Evolutionary conservation across 371 early-diverging fungal genomes (phyloP).

Genomic region (Capillidium rhysosporum): DNA sequence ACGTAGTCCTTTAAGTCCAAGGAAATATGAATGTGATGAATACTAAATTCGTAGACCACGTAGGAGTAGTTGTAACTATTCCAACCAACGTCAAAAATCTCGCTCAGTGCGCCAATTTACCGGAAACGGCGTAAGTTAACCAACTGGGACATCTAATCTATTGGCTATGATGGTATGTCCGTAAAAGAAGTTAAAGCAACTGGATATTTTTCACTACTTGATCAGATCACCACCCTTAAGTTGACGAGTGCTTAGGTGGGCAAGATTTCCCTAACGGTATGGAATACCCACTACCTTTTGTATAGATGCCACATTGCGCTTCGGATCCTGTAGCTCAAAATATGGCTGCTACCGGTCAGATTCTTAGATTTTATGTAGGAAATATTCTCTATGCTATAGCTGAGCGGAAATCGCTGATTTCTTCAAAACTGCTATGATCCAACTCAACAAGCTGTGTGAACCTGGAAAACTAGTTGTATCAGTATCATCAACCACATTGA

Average conservation of each 20-base stretch:
- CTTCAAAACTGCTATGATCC: slow-evolving; percentile 69
- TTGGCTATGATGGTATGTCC: slow-evolving; percentile 77
- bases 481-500: slow-evolving; percentile 73
- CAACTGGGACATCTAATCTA: slow-evolving; percentile 87
- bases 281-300: slow-evolving; percentile 14
- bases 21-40: not conserved
- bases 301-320: slow-evolving; percentile 16
- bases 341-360: slow-evolving; percentile 34
- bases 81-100: slow-evolving; percentile 16
- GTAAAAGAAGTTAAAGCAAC: slow-evolving; percentile 80
- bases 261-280: slow-evolving; percentile 17
- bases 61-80: slow-evolving; percentile 17
- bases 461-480: slow-evolving; percentile 44
- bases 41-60: slow-evolving; percentile 12
- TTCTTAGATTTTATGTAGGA: slow-evolving; percentile 76
- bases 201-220: slow-evolving; percentile 80
- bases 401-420: slow-evolving; percentile 47
- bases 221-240: slow-evolving; percentile 50
- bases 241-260: slow-evolving; percentile 27
- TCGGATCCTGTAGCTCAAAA: slow-evolving; percentile 19
- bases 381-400: slow-evolving; percentile 67
- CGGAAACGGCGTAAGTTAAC: slow-evolving; percentile 54
- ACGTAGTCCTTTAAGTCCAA: not conserved
- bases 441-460: slow-evolving; percentile 33
- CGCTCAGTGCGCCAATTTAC: slow-evolving; percentile 54